Evolutionary conservation across 306 rosid species (phyloP), one percentile per base, ranked within the genome.

Genomic region (Vigna radiata): DNA sequence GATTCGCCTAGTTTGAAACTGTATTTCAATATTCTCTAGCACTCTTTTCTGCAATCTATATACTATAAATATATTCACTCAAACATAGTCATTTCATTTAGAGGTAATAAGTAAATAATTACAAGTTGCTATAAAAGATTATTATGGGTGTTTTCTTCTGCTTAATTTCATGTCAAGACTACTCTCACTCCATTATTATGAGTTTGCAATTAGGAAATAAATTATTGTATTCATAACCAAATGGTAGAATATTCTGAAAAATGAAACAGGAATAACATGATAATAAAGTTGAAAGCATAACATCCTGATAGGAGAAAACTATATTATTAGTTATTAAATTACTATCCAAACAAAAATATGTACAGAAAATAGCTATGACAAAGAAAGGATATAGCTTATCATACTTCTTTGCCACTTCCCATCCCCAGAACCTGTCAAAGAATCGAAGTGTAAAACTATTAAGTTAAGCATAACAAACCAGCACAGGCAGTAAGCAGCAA

Each of bases 331-430:
- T 13, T 21, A 16, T 13, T 18, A 76, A 5, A 65, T 25, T 59
- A 39, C 33, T 70, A 54, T 70, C 23, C 58, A 33, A 70, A 12
- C 7, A 79, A 63, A 67, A 37, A 15, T 9, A 18, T 58, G 48
- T 33, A 10, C 17, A 70, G 8, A 44, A 8, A 63, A 70, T 25
- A 77, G n/a, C 50, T 41, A 18, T 27, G n/a, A 75, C 54, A 70
- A 70, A 12, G 15, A 59, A 59, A 43, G 19, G 61, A 70, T 18
- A 55, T 27, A 36, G 56, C 64, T 68, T 36, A 81, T 65, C 84
- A 37, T 86, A 91, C 98, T 79, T 94, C 98, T 86, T 94, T 94
- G 79, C 97, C 97, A 67, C 86, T 90, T 52, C 97, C 98, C 97
- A 84, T 89, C 90, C 68, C 97, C 98, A 3, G 97, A 94, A 71